Evolutionary conservation across 768 basidiomycete species (phyloP).

Genomic region (Boletus eberwhitei): DNA sequence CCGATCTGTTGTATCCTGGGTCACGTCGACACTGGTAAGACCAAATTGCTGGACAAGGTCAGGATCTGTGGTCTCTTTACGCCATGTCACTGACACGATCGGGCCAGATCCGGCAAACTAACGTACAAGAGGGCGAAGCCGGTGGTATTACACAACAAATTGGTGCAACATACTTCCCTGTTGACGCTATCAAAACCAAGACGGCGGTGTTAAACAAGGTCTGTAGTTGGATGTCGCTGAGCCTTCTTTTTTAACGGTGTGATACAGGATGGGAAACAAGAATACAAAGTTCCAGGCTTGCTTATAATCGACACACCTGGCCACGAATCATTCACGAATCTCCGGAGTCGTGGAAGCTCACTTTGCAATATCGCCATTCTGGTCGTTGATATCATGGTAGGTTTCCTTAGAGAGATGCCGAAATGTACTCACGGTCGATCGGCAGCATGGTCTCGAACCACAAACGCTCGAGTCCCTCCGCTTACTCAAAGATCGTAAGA

Average conservation of each 20-base stretch:
- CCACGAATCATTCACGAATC: slow-evolving; percentile 98
- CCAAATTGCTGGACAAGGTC: slow-evolving; percentile 95
- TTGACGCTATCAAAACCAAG: slow-evolving; percentile 89
- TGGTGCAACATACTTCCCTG: slow-evolving; percentile 98
- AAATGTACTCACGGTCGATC: slow-evolving; percentile 4
- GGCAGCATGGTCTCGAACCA: slow-evolving; percentile 92
- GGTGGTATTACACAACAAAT: slow-evolving; percentile 99
- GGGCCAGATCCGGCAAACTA: slow-evolving; percentile 93
- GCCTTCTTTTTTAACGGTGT: slow-evolving; percentile 7
- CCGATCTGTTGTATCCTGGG: slow-evolving; percentile 99
- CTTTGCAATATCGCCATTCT: slow-evolving; percentile 98
- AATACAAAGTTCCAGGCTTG: slow-evolving; percentile 96
- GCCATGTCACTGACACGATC: slow-evolving; percentile 1
- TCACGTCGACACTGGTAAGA: slow-evolving; percentile 99
- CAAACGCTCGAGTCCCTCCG: slow-evolving; percentile 96
- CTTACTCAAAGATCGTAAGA: slow-evolving; percentile 86
- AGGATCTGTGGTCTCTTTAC: slow-evolving; percentile 14
- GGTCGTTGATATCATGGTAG: slow-evolving; percentile 96
- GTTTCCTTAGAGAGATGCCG: slow-evolving; percentile 14
- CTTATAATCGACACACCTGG: slow-evolving; percentile 97
- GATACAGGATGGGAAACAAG: slow-evolving; percentile 67
- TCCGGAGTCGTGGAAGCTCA: slow-evolving; percentile 92
- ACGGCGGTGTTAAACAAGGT: slow-evolving; percentile 92
- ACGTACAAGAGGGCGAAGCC: slow-evolving; percentile 98
- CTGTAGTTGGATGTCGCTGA: slow-evolving; percentile 11